These are phyloP conservation scores for Annulohypoxylon stygium DNA, from an alignment of 495 filamentous ascomycete genomes.

Conservation along the genomic window DNA sequence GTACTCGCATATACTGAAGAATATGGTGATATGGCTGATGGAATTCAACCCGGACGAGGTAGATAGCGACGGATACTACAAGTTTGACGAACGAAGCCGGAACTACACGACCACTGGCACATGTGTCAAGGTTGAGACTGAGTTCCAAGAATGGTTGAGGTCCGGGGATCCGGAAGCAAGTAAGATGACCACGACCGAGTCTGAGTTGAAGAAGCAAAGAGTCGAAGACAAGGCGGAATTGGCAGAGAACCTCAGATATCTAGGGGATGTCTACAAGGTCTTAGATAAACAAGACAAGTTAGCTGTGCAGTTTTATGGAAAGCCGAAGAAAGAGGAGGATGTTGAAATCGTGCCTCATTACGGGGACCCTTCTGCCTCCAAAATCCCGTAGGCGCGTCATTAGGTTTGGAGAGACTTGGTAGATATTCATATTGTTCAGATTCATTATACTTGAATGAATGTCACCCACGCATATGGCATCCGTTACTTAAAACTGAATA, in stretches of 20 bases:
- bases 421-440: too few relatives aligned
- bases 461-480: too few relatives aligned
- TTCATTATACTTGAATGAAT: too few relatives aligned
- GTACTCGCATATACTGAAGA: constrained; percentile 43
- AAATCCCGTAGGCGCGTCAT: background rate
- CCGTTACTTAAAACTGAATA: too few relatives aligned
- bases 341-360: background rate
- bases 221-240: background rate
- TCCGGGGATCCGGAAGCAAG: constrained; percentile 17
- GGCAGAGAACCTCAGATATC: background rate
- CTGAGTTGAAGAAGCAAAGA: background rate
- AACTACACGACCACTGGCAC: constrained; percentile 27
- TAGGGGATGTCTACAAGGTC: background rate
- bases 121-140: background rate
- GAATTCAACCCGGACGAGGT: constrained; percentile 45
- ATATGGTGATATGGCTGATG: constrained; percentile 44
- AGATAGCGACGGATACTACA: background rate
- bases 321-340: background rate
- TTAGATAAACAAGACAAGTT: constrained; percentile 1
- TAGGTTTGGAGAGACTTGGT: too few relatives aligned
- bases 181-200: background rate
- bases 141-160: constrained; percentile 1
- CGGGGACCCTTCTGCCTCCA: background rate
- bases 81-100: background rate
- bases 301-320: background rate